phyloP scores from a whole-genome alignment of 345 rosid genomes.

The Euphorbia tirucalli region DNA sequence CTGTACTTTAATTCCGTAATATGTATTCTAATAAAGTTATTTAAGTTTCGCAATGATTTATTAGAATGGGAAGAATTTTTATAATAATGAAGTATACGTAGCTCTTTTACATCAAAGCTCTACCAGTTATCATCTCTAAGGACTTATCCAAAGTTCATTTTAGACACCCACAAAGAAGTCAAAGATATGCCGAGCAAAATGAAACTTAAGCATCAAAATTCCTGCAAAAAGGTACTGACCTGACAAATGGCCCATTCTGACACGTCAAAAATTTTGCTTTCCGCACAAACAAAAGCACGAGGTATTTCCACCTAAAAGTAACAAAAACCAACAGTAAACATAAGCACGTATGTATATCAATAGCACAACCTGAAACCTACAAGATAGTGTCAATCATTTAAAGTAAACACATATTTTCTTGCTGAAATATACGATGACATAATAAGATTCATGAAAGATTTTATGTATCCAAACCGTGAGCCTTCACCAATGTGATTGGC shows the following conservation, averaged over 20 bases:
- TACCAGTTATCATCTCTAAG: not conserved
- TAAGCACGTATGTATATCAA: not conserved
- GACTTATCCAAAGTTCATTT: not conserved
- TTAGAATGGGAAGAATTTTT: too few relatives aligned
- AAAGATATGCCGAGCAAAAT: not conserved
- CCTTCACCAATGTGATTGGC: not conserved
- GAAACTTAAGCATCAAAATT: not conserved
- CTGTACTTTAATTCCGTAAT: not conserved
- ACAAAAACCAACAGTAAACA: slow-evolving; percentile 18
- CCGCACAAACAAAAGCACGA: slow-evolving; percentile 97
- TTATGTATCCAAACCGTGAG: not conserved
- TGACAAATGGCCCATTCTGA: slow-evolving; percentile 99
- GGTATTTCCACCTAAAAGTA: slow-evolving; percentile 80
- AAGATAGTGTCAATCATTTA: not conserved
- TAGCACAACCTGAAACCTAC: slow-evolving; percentile 2
- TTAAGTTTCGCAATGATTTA: not conserved
- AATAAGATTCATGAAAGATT: not conserved
- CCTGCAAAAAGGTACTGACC: slow-evolving; percentile 42
- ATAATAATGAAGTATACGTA: too few relatives aligned
- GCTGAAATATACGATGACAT: slow-evolving; percentile 2
- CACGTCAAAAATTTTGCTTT: slow-evolving; percentile 96
- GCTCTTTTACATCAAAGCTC: not conserved
- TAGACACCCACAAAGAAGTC: not conserved
- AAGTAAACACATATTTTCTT: not conserved
- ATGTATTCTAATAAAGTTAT: not conserved